Evolutionary conservation across 2,329 filamentous ascomycete genomes (phyloP), one percentile per base, ranked within the genome.

Genomic region (Ploettnerulaceae sp.): DNA sequence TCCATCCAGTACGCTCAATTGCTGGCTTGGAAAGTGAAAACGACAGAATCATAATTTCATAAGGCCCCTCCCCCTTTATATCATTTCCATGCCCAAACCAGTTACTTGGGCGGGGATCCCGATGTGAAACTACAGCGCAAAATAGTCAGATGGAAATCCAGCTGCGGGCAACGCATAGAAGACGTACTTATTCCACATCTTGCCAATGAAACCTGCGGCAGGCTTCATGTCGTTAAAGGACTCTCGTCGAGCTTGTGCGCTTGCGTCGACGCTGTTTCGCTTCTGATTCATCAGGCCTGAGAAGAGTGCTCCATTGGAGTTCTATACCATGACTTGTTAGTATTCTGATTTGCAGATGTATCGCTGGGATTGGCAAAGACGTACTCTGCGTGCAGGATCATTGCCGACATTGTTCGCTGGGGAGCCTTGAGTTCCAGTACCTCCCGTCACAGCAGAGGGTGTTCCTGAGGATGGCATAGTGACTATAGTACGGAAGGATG

Each of bases 191-290:
- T 63, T 52, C 62, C 62, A 64, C 57, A 63, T 56, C 48, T 58
- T 56, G 0, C 61, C 62, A 32, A 64, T 37, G 37, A 69, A 60
- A 0, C 69, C 68, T 0, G 60, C 57, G 21, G 62, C 55, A 7
- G 64, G 59, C 42, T 61, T 58, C 62, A 72, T 69, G n/a, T 74
- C 71, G 40, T 63, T 64, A 60, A 68, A 74, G 49, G 67, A 71
- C 17, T 64, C 58, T 25, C 69, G 59, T 35, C 71, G 61, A 2
- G 61, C 63, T 5, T 59, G 54, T 31, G 66, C 57, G 2, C 55
- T 53, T 0, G 64, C 60, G 54, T 72, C 69, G 7, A 44, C 47
- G 1, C 60, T 64, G 29, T 66, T 66, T 8, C 71, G 65, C 53
- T 74, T 74, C 58, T 71, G 69, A 21, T 61, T 64, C 4, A 66